A percentile compares a stretch with the other conserved stretches of the same genome.
phyloP scores from a whole-genome alignment of 192 early-diverging fungal species.

The Jimgerdemannia flammicorona region DNA sequence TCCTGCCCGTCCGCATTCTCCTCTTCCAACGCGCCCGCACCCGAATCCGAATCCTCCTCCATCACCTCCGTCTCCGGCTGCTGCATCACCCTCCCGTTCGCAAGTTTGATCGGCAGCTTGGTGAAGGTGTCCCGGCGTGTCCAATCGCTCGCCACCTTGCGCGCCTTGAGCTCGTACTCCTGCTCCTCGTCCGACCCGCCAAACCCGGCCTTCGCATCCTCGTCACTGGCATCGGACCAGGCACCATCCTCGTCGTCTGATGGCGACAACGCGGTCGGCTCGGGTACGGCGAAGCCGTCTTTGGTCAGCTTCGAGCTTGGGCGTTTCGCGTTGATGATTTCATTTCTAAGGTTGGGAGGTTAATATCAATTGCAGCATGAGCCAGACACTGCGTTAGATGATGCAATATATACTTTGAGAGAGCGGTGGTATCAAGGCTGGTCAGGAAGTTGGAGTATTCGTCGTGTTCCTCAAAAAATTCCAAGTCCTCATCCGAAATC shows the following conservation, averaged over 20 bases:
- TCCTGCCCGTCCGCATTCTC: conserved; percentile 25
- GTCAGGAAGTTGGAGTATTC: conserved; percentile 58
- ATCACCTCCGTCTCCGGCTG: conserved; percentile 26
- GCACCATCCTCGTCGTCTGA: conserved; percentile 48
- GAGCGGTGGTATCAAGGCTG: conserved; percentile 55
- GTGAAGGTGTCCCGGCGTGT: conserved; percentile 46
- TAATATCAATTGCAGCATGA: neutral
- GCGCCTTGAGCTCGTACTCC: conserved; percentile 58
- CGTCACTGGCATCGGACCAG: conserved; percentile 36
- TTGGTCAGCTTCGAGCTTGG: conserved; percentile 38
- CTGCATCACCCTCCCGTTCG: conserved; percentile 52
- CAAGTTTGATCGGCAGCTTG: conserved; percentile 66
- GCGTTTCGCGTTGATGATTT: conserved; percentile 8
- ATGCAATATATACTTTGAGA: conserved; percentile 49
- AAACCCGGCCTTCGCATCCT: conserved; percentile 17
- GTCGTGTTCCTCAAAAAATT: conserved; percentile 66
- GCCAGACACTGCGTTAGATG: neutral
- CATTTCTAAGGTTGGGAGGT: neutral
- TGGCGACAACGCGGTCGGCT: conserved; percentile 26
- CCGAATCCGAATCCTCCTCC: conserved; percentile 27
- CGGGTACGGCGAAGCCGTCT: conserved; percentile 25
- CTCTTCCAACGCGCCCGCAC: conserved; percentile 20
- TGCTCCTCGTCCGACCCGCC: conserved; percentile 56
- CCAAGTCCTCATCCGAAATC: conserved; percentile 71
- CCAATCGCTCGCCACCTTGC: conserved; percentile 51